These are phyloP conservation scores for Takashimella tepidaria DNA, from an alignment of 1,284 basidiomycete genomes.

Conservation along the genomic window DNA sequence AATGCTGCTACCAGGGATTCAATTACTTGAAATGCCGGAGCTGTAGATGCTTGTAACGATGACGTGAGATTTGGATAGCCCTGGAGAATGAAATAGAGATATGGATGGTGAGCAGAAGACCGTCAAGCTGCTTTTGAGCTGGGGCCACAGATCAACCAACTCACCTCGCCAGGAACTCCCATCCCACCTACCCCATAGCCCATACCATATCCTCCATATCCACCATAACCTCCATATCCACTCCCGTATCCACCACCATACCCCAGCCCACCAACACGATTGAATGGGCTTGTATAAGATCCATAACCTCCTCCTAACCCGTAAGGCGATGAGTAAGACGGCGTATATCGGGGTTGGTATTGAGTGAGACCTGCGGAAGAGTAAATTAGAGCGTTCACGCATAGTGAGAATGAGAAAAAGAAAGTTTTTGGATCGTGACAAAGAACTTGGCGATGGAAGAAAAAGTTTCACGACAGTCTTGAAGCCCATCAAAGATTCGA, in stretches of 20 bases:
- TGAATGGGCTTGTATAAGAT: conserved; percentile 27
- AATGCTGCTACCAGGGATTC: conserved; percentile 96
- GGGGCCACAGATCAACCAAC: no score
- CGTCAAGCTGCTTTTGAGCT: no score
- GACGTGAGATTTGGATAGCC: conserved; percentile 66
- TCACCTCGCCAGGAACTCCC: conserved; percentile 50
- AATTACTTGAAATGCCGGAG: conserved; percentile 87
- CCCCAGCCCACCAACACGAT: conserved; percentile 35
- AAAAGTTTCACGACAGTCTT: conserved; percentile 1
- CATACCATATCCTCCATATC: conserved; percentile 39
- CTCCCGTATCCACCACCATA: conserved; percentile 16
- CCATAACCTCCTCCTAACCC: conserved; percentile 49
- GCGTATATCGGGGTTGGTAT: conserved; percentile 5
- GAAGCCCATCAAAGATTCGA: no score
- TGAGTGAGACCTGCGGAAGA: background rate
- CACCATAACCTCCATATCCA: conserved; percentile 42
- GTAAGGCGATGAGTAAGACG: conserved; percentile 34
- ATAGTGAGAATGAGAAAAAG: background rate
- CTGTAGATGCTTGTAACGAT: conserved; percentile 81
- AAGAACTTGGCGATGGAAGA: background rate
- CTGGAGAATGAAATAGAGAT: conserved; percentile 13
- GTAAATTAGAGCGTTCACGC: background rate
- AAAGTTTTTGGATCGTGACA: background rate
- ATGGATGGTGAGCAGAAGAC: no score
- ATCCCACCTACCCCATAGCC: conserved; percentile 54